These are phyloP conservation scores for Diplosphaera chodatii DNA, from an alignment of 139 green algal genomes.

Conservation along the genomic window DNA sequence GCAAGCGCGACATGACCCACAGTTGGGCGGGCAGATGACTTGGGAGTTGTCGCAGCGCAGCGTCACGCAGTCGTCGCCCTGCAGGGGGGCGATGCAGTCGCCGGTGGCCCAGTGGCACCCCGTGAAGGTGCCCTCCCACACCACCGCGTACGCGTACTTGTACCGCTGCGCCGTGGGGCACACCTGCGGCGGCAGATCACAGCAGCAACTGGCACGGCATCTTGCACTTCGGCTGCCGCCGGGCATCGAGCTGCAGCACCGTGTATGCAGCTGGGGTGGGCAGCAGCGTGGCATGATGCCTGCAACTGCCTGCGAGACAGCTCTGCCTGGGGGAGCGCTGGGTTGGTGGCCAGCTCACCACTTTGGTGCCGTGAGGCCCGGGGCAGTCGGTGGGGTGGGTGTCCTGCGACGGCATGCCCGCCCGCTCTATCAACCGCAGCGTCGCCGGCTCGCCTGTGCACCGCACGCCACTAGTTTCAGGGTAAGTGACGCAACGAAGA, in stretches of 20 bases:
- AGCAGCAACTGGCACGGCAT: too few relatives aligned
- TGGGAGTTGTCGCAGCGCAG: constrained; percentile 33
- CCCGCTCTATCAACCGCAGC: constrained; percentile 30
- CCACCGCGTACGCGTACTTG: constrained; percentile 49
- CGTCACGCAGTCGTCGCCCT: constrained; percentile 48
- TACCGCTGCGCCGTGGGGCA: constrained; percentile 2
- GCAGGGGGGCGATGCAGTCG: constrained; percentile 39
- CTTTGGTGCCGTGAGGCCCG: background rate
- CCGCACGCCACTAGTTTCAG: too few relatives aligned
- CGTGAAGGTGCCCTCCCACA: constrained; percentile 49
- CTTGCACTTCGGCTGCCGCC: too few relatives aligned
- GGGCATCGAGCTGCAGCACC: too few relatives aligned
- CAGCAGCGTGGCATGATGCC: too few relatives aligned
- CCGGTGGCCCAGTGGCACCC: constrained; percentile 34
- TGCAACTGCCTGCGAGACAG: too few relatives aligned
- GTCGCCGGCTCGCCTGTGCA: background rate
- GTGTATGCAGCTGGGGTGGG: too few relatives aligned
- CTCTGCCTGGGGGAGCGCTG: too few relatives aligned
- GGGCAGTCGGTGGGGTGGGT: background rate
- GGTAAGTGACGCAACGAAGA: too few relatives aligned
- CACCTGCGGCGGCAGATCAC: background rate
- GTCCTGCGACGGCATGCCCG: constrained; percentile 26
- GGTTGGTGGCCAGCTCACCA: background rate
- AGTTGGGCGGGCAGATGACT: constrained; percentile 33
- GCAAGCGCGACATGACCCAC: too few relatives aligned